A percentile compares a stretch with the other conserved stretches of the same genome.
Evolutionary conservation across 805 yeast genomes (phyloP).

Genomic region (Nakazawaea populi): DNA sequence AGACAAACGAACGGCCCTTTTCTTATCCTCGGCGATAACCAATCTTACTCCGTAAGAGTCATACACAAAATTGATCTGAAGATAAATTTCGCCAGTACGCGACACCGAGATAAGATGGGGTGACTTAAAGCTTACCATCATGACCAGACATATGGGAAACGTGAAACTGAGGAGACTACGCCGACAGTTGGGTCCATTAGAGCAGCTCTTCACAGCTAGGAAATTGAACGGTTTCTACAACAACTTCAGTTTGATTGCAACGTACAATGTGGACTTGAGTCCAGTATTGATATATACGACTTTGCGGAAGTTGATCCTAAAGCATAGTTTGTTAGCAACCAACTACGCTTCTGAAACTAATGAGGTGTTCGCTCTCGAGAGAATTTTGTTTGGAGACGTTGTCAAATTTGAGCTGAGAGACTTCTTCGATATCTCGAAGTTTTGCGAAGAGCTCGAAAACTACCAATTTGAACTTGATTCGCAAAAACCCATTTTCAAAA

Average conservation of each 20-base stretch:
- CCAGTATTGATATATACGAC: not conserved
- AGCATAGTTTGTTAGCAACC: not conserved
- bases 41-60: too few species aligned
- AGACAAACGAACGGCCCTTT: too few species aligned
- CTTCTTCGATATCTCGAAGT: not conserved
- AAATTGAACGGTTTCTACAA: slow-evolving; percentile 4
- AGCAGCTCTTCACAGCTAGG: slow-evolving; percentile 4
- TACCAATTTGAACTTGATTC: slow-evolving; percentile 2
- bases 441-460: slow-evolving; percentile 4
- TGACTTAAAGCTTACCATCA: too few species aligned
- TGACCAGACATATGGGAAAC: not conserved
- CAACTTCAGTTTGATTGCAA: slow-evolving; percentile 2
- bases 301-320: slow-evolving; percentile 6
- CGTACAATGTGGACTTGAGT: slow-evolving; percentile 1
- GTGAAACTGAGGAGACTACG: not conserved
- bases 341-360: slow-evolving; percentile 4
- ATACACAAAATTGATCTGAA: too few species aligned
- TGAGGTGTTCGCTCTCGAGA: not conserved
- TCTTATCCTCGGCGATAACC: too few species aligned
- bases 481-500: slow-evolving; percentile 1
- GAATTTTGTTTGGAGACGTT: slow-evolving; percentile 1
- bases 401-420: not conserved
- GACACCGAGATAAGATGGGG: too few species aligned
- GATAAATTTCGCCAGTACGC: too few species aligned
- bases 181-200: slow-evolving; percentile 2